A percentile compares a stretch with the other conserved stretches of the same genome.
phyloP scores from a whole-genome alignment of 2,329 filamentous ascomycete species.

The Colletotrichum tropicale region DNA sequence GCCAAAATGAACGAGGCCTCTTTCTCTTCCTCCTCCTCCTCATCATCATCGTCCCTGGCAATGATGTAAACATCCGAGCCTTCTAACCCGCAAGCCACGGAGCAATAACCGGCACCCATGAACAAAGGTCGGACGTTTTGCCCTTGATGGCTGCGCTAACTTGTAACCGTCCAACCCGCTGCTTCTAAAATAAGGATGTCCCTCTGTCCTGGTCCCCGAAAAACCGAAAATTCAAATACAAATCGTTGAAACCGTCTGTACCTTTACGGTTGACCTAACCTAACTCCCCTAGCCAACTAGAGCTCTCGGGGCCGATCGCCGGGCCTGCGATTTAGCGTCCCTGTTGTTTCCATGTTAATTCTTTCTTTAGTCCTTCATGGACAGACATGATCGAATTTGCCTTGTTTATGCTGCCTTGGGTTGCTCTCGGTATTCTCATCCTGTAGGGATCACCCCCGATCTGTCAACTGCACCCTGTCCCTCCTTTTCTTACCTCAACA shows the following conservation, averaged over 20 bases:
- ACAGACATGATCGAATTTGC: neutral
- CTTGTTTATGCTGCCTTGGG: neutral
- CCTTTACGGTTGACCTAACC: neutral
- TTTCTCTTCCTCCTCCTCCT: neutral
- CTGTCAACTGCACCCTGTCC: neutral
- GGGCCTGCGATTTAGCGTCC: neutral
- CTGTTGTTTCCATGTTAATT: neutral
- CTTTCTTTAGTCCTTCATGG: neutral
- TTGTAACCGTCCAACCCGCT: neutral
- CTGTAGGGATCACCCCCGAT: neutral
- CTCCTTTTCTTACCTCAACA: neutral
- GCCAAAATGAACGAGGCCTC: neutral
- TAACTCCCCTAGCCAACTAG: neutral
- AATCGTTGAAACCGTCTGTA: neutral
- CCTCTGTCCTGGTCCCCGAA: neutral
- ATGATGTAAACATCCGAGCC: neutral
- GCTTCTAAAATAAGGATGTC: slow-evolving; percentile 5
- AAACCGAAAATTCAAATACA: neutral
- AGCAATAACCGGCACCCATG: neutral
- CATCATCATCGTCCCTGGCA: neutral
- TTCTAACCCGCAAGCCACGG: neutral
- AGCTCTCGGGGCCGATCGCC: neutral
- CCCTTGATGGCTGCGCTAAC: neutral
- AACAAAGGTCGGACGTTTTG: neutral
- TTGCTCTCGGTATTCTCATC: neutral